A percentile compares a stretch with the other conserved stretches of the same genome.
phyloP scores from a whole-genome alignment of 2,329 filamentous ascomycete genomes.

The Cladosporium sphaerospermum region DNA sequence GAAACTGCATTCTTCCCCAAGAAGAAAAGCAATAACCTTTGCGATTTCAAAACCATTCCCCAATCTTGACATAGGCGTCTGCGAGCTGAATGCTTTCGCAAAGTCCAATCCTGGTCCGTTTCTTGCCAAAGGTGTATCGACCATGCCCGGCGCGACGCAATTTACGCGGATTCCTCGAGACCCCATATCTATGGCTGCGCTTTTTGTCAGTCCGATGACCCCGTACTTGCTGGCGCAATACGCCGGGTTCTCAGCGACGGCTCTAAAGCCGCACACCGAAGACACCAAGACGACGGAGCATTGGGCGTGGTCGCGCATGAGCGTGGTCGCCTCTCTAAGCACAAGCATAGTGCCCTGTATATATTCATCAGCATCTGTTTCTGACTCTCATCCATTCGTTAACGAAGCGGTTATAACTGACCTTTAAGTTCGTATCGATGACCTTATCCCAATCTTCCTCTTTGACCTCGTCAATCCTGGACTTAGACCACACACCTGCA shows the following conservation, averaged over 20 bases:
- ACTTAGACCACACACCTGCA: constrained; percentile 24
- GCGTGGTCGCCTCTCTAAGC: constrained; percentile 41
- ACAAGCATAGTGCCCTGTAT: constrained; percentile 41
- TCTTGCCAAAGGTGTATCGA: constrained; percentile 38
- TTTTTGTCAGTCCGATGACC: constrained; percentile 45
- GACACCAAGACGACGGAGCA: constrained; percentile 43
- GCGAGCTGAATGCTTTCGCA: not conserved
- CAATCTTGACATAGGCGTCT: constrained; percentile 15
- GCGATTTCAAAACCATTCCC: constrained; percentile 32
- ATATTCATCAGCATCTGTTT: not conserved
- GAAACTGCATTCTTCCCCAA: constrained; percentile 41
- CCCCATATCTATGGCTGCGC: constrained; percentile 43
- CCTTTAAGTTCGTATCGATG: constrained; percentile 20
- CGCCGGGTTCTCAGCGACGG: constrained; percentile 34
- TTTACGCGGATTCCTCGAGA: constrained; percentile 48
- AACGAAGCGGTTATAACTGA: no score
- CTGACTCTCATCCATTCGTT: no score
- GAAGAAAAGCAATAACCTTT: constrained; percentile 41
- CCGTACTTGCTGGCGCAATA: constrained; percentile 42
- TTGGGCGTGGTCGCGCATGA: constrained; percentile 32
- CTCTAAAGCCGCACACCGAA: constrained; percentile 38
- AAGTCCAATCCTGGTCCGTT: not conserved
- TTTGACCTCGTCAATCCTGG: constrained; percentile 14
- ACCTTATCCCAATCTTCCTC: constrained; percentile 27
- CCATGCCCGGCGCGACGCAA: constrained; percentile 51